Conservation (phyloP, 1,284 basidiomycete species). For the Leucoagaricus sp. region DNA sequence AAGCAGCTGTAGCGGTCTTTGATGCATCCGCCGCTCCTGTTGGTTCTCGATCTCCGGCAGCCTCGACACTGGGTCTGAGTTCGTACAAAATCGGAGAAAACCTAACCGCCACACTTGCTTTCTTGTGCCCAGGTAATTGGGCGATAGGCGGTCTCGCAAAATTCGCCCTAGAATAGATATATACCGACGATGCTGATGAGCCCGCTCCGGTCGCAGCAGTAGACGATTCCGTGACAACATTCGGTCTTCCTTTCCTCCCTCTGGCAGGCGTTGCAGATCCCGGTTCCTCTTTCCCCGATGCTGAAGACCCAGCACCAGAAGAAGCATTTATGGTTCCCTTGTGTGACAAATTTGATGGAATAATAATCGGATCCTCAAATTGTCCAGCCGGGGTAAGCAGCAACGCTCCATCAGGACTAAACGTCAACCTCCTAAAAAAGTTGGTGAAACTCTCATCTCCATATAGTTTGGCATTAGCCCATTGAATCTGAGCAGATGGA, state of each 20-base stretch:
- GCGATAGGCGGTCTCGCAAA: slow-evolving; percentile 91
- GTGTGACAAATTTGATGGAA: slow-evolving; percentile 30
- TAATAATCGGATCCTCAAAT: slow-evolving; percentile 85
- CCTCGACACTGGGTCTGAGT: slow-evolving; percentile 62
- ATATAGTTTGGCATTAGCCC: slow-evolving; percentile 65
- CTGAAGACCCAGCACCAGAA: slow-evolving; percentile 17
- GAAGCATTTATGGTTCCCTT: not conserved
- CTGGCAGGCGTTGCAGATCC: slow-evolving; percentile 47
- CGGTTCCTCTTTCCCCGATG: slow-evolving; percentile 31
- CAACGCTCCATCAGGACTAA: slow-evolving; percentile 93
- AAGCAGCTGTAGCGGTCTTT: slow-evolving; percentile 47
- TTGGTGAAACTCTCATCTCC: slow-evolving; percentile 96
- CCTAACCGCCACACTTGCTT: slow-evolving; percentile 89
- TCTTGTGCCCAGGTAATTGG: slow-evolving; percentile 95
- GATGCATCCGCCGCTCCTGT: slow-evolving; percentile 26
- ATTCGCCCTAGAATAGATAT: slow-evolving; percentile 94
- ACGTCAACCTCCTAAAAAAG: slow-evolving; percentile 93
- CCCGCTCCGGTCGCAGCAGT: slow-evolving; percentile 21
- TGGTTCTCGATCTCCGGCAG: slow-evolving; percentile 22
- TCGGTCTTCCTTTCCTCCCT: slow-evolving; percentile 55
- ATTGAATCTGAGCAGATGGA: slow-evolving; percentile 26
- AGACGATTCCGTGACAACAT: slow-evolving; percentile 29
- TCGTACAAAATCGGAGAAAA: slow-evolving; percentile 96
- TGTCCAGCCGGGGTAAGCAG: slow-evolving; percentile 95
- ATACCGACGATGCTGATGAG: slow-evolving; percentile 67